Base-by-base conservation (phyloP, 495 filamentous ascomycete genomes). In the Immersiella caudata region DNA sequence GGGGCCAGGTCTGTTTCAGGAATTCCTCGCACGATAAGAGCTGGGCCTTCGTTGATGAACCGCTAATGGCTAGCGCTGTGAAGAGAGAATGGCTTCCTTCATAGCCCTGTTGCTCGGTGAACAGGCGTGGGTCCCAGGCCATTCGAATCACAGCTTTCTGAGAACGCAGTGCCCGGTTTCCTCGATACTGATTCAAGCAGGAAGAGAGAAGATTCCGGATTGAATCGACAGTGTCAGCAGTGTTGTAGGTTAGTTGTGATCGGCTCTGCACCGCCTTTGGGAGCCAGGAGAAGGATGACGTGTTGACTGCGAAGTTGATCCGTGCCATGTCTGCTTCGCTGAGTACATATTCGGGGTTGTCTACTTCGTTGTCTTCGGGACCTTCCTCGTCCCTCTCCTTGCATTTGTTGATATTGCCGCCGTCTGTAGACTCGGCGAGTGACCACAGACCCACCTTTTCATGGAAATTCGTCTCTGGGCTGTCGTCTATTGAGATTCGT, bases 281-380 rank as follows among this genome's bases (percentile, higher is more conserved):
- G 2, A 66, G 54, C 52, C 52, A 66, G 20, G 64, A 59, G 22
- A 59, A 66, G n/a, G 64, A 58, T 1, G 64, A 18, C 6, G 64
- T 59, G 52, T 59, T 59, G 52, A 66, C 36, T 1, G 40, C 36
- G 27, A 59, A 66, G 33, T 66, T 27, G 54, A 59, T 66, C 12
- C 64, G 27, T 46, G 27, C 64, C 12, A 35, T 20, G 21, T 59
- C 62, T 18, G 25, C 5, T 8, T 65, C 51, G n/a, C n/a, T n/a
- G n/a, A n/a, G n/a, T n/a, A n/a, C n/a, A n/a, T n/a, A 51, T n/a
- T 22, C 20, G 22, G 33, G 25, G 26, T 11, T 2, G 26, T 29
- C 16, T 22, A 5, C 11, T 18, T 25, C 21, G 56, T 11, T 6
- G 8, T 22, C 9, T 59, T 26, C n/a, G 7, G 14, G 11, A 14